Evolutionary conservation across 1,284 basidiomycete species (phyloP).

Genomic region (Irpex sp.): DNA sequence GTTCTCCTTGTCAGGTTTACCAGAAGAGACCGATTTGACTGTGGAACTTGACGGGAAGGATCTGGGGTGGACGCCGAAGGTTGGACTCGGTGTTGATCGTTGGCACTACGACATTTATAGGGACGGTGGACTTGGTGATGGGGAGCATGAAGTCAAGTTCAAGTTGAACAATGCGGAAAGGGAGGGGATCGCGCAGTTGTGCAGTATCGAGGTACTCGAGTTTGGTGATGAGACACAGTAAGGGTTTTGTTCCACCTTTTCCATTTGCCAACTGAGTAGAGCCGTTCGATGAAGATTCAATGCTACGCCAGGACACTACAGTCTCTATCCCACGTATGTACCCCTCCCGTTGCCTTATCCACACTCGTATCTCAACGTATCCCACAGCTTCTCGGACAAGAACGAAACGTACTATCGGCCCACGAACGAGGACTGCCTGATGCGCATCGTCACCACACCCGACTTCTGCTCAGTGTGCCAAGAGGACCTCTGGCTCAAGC

Average conservation of each 20-base stretch:
- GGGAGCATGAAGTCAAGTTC: constrained; percentile 55
- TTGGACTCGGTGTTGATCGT: constrained; percentile 56
- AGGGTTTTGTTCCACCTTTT: constrained; percentile 2
- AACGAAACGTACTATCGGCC: constrained; percentile 67
- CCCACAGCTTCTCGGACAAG: constrained; percentile 46
- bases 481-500: constrained; percentile 66
- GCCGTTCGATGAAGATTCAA: constrained; percentile 51
- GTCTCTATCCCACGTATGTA: constrained; percentile 71
- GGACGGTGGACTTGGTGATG: constrained; percentile 34
- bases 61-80: constrained; percentile 52
- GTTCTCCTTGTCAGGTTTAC: constrained; percentile 76
- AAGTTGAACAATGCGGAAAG: constrained; percentile 44
- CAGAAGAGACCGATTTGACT: constrained; percentile 45
- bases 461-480: constrained; percentile 75
- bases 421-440: constrained; percentile 81
- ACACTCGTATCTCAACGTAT: background rate
- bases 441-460: constrained; percentile 68
- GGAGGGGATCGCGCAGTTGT: constrained; percentile 62
- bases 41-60: constrained; percentile 59
- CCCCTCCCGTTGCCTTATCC: background rate
- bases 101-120: constrained; percentile 66
- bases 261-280: background rate
- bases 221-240: constrained; percentile 62
- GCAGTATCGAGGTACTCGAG: constrained; percentile 73
- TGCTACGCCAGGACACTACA: constrained; percentile 51